Conservation (phyloP, 495 filamentous ascomycete genomes). For the Neurospora pannonica region DNA sequence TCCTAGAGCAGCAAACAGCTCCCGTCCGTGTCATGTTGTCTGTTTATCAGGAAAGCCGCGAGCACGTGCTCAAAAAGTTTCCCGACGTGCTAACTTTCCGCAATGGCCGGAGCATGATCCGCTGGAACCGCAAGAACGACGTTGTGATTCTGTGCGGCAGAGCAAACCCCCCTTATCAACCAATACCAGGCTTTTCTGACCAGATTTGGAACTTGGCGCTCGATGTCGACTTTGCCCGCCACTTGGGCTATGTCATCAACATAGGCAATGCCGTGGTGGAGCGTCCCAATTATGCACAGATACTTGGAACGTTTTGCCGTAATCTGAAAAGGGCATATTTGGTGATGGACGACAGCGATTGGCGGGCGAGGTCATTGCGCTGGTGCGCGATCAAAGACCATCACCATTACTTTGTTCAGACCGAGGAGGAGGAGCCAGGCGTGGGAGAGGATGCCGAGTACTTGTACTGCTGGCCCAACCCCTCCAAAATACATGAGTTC, state of each 20-base stretch:
- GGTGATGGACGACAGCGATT: background rate
- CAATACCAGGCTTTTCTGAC: slow-evolving; percentile 7
- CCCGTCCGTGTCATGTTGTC: slow-evolving; percentile 22
- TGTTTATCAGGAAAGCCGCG: slow-evolving; percentile 25
- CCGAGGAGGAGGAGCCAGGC: slow-evolving; percentile 8
- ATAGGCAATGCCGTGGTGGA: background rate
- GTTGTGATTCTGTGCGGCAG: slow-evolving; percentile 8
- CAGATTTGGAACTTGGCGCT: slow-evolving; percentile 15
- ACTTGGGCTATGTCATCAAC: too few species aligned
- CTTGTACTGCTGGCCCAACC: slow-evolving; percentile 30
- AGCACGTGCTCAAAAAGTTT: slow-evolving; percentile 19
- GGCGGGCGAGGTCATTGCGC: background rate
- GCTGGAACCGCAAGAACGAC: slow-evolving; percentile 25
- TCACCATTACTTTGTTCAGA: slow-evolving; percentile 9
- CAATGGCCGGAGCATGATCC: slow-evolving; percentile 7
- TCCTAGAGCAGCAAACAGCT: slow-evolving; percentile 20
- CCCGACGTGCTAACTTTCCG: slow-evolving; percentile 22
- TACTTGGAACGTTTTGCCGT: background rate
- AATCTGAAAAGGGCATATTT: slow-evolving; percentile 13
- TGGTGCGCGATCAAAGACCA: slow-evolving; percentile 21
- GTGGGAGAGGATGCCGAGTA: slow-evolving; percentile 4
- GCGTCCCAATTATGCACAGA: background rate
- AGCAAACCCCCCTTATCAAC: background rate
- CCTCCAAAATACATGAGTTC: slow-evolving; percentile 4
- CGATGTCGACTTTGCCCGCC: background rate